Evolutionary conservation across 106 monocot species (phyloP), one percentile per base, ranked within the genome.

Genomic region (Acorus gramineus): DNA sequence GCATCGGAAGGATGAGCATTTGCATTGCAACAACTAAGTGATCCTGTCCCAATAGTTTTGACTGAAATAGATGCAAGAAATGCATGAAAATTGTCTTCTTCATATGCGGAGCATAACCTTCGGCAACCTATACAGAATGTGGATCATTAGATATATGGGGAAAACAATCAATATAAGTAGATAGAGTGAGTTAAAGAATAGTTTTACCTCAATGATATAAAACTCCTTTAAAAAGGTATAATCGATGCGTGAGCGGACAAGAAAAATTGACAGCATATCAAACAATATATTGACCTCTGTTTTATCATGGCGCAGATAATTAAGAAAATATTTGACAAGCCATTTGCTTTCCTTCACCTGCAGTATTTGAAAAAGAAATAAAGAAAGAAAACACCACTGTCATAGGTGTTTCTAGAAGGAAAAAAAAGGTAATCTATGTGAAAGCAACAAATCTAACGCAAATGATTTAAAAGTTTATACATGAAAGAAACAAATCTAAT

Each of bases 301-400:
- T 55, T 76, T 81, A 59, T 98, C 88, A 81, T 92, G 91, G 59
- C 88, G 78, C 7, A 89, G 13, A 68, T 98, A 98, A 76, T 92
- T 98, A 47, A 98, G 81, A 68, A 98, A 98, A 69, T 86, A 98
- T 81, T 98, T 98, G 3, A 92, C 85, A 51, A 98, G 81, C 83
- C 92, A 76, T 77, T 98, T 98, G 76, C 98, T 98, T 76, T 98
- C 98, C 68, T 88, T 98, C 55, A 98, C 86, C 94, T 95, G 76
- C 53, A 81, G 14, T 64, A 66, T 61, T 58, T 46, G 74, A 47
- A 75, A n/a, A 70, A 67, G 48, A 14, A 8, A 14, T 51, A 12
- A 57, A 73, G 14, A 28, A 62, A 67, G 5, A 53, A 4, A 58
- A 51, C 2, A 52, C 28, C 28, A 50, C 28, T 13, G 8, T 8